These are phyloP conservation scores for Zygnema cylindricum DNA, from an alignment of 139 green algal genomes.

Conservation along the genomic window DNA sequence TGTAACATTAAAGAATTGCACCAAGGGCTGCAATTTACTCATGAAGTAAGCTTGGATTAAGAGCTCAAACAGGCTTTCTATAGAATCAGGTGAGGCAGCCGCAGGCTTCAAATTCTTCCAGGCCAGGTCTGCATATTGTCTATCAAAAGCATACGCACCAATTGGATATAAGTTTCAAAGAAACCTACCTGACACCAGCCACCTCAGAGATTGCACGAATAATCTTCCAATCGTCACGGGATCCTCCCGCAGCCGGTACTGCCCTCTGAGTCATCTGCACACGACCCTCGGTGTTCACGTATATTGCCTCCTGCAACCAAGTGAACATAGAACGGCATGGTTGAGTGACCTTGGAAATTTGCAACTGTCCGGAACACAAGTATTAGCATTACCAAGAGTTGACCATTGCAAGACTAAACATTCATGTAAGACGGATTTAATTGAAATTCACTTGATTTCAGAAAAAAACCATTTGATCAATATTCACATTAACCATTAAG, in stretches of 20 bases:
- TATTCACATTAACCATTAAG: no score
- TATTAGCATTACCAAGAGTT: conserved; percentile 13
- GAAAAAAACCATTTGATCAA: no score
- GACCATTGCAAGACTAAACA: neutral
- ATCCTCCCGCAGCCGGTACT: conserved; percentile 75
- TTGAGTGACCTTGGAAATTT: no score
- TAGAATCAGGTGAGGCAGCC: neutral
- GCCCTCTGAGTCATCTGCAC: conserved; percentile 86
- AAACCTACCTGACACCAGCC: conserved; percentile 61
- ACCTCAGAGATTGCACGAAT: conserved; percentile 85
- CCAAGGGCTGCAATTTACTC: no score
- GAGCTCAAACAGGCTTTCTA: neutral
- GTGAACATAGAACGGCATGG: no score
- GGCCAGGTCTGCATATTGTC: neutral
- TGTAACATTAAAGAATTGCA: no score
- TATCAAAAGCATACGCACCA: neutral
- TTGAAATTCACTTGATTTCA: conserved; percentile 2
- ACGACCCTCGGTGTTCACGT: conserved; percentile 85
- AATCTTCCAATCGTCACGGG: conserved; percentile 96
- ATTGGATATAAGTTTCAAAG: neutral
- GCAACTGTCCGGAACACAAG: no score
- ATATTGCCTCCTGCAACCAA: conserved; percentile 60
- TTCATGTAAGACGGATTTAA: conserved; percentile 3
- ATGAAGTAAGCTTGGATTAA: neutral
- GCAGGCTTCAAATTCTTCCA: neutral